Conservation (phyloP, 2,329 filamentous ascomycete genomes). For the Zarea fungicola region DNA sequence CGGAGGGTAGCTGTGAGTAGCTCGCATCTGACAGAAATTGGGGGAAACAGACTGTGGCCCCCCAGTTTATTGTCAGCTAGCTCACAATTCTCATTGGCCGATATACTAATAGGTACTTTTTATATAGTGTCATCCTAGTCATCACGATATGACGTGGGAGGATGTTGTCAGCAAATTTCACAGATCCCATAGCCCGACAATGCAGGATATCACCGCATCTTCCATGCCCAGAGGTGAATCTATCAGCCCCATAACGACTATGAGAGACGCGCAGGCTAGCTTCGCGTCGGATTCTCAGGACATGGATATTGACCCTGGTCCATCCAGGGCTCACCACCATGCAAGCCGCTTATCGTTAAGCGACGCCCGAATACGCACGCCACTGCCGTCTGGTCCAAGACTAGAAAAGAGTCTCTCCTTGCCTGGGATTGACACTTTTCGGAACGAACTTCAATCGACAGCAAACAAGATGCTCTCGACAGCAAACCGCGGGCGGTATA, state of each 20-base stretch:
- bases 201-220: constrained; percentile 43
- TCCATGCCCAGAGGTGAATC: constrained; percentile 35
- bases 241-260: constrained; percentile 40
- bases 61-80: too few relatives aligned
- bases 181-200: constrained; percentile 45
- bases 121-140: constrained; percentile 51
- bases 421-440: constrained; percentile 46
- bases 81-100: constrained; percentile 3
- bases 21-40: background rate
- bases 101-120: constrained; percentile 4
- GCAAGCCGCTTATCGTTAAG: constrained; percentile 35
- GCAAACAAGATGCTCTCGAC: constrained; percentile 46
- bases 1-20: constrained; percentile 55
- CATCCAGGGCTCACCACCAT: constrained; percentile 27
- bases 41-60: background rate
- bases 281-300: constrained; percentile 45
- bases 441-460: constrained; percentile 47
- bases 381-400: constrained; percentile 51
- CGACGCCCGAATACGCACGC: constrained; percentile 50
- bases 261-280: constrained; percentile 31
- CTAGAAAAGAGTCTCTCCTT: constrained; percentile 45
- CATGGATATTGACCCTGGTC: constrained; percentile 49
- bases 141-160: constrained; percentile 58
- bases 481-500: constrained; percentile 48
- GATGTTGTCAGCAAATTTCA: constrained; percentile 51